phyloP scores from a whole-genome alignment of 768 basidiomycete genomes.

The Lactarius pseudohatsudake region DNA sequence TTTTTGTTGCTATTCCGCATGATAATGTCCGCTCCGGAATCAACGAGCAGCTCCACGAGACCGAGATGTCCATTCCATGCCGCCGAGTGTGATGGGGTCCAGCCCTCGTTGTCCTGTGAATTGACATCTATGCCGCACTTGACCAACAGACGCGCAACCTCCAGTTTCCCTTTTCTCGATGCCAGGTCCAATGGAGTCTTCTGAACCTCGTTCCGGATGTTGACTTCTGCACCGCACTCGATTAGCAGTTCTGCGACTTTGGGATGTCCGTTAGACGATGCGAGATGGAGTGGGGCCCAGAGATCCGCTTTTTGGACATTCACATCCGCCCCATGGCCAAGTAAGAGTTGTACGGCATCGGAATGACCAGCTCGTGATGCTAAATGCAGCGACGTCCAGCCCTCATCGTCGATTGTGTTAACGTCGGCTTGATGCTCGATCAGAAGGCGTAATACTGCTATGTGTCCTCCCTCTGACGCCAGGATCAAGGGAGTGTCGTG shows the following conservation, averaged over 20 bases:
- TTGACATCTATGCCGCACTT: not conserved
- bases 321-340: not conserved
- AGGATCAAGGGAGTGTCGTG: not conserved
- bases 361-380: not conserved
- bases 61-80: not conserved
- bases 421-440: not conserved
- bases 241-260: not conserved
- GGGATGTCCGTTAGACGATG: constrained; percentile 1
- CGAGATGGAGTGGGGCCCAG: constrained; percentile 1
- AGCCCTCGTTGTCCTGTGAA: not conserved
- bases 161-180: not conserved
- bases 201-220: not conserved
- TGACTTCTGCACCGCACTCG: not conserved
- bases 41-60: not conserved
- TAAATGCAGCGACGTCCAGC: not conserved
- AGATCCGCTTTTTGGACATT: not conserved
- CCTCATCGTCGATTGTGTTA: not conserved
- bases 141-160: not conserved
- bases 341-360: not conserved
- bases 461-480: not conserved
- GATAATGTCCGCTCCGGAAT: not conserved
- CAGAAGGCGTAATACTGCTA: not conserved
- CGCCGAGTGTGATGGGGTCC: not conserved
- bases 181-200: not conserved
- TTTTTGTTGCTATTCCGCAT: not conserved